Conservation (phyloP, 2,329 filamentous ascomycete species). For the Coccinonectria pachysandricola region DNA sequence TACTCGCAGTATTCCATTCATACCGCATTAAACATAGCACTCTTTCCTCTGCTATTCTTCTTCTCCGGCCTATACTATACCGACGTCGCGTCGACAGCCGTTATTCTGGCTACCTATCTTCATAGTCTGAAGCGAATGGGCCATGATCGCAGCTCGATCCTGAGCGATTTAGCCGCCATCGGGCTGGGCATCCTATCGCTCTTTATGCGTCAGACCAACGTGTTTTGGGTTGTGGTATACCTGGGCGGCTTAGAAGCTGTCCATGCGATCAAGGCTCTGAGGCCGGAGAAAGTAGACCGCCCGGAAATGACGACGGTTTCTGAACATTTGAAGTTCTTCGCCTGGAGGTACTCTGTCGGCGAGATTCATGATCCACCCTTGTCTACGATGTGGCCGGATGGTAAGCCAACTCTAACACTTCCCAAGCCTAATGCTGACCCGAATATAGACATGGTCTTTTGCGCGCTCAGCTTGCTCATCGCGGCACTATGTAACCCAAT, state of each 20-base stretch:
- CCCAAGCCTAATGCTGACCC: too few relatives aligned
- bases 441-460: constrained; percentile 40
- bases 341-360: constrained; percentile 36
- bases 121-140: constrained; percentile 39
- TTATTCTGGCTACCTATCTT: constrained; percentile 61
- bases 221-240: constrained; percentile 85
- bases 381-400: constrained; percentile 36
- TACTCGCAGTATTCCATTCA: constrained; percentile 39
- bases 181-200: constrained; percentile 56
- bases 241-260: constrained; percentile 53
- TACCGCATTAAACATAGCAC: constrained; percentile 64
- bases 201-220: constrained; percentile 84
- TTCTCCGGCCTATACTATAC: constrained; percentile 95
- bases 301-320: constrained; percentile 22
- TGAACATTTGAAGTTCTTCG: constrained; percentile 28
- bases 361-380: constrained; percentile 46
- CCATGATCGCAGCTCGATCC: constrained; percentile 18
- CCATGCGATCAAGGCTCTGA: constrained; percentile 37
- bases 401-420: too few relatives aligned
- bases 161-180: constrained; percentile 35
- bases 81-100: constrained; percentile 70
- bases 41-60: constrained; percentile 91
- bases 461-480: constrained; percentile 52
- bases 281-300: constrained; percentile 20
- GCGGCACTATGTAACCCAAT: constrained; percentile 42